Evolutionary conservation across 768 basidiomycete species (phyloP), one percentile per base, ranked within the genome.

Genomic region (Piloderma croceum): DNA sequence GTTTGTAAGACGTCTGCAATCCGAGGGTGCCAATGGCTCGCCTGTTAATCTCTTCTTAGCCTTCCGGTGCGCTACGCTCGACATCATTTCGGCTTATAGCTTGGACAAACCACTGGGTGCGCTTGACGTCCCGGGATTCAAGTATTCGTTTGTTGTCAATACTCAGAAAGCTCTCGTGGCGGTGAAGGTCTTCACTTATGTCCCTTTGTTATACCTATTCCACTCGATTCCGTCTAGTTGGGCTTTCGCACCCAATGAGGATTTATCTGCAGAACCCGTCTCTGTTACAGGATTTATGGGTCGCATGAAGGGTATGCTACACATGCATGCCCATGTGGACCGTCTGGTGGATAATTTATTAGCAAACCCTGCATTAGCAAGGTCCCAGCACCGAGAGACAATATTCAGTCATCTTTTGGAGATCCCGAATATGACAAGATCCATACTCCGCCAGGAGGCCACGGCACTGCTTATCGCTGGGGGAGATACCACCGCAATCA

Each of bases 81-180:
- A 72, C 44, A 63, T 69, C 36, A 67, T 74, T 37, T 57, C 68
- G 9, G 55, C 62, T 5, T 68, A 70, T 45, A 64, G 63, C 47
- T 71, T 72, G 38, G 59, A 60, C 11, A 49, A 54, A 20, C 62
- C 53, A 17, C 44, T 58, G 22, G 51, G 64, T 34, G 53, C 60
- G 7, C 50, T 70, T 11, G 54, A 60, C 15, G 48, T 42, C 25
- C 57, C 54, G 4, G 53, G 55, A 7, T 73, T 74, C 43, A 47
- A 49, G 11, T 53, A 62, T 13, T 62, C 63, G 5, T 41, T 70
- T 11, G 44, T 70, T 11, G 24, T 58, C 11, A 54, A 56, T 24
- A 58, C 68, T 23, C 57, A 64, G 34, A 42, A 36, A 3, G 52
- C 58, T 2, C 49, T 64, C 12, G 50, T 56, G 12, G 41, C 56